phyloP scores from a whole-genome alignment of 208 protist species.

The Acanthamoeba lenticulata region DNA sequence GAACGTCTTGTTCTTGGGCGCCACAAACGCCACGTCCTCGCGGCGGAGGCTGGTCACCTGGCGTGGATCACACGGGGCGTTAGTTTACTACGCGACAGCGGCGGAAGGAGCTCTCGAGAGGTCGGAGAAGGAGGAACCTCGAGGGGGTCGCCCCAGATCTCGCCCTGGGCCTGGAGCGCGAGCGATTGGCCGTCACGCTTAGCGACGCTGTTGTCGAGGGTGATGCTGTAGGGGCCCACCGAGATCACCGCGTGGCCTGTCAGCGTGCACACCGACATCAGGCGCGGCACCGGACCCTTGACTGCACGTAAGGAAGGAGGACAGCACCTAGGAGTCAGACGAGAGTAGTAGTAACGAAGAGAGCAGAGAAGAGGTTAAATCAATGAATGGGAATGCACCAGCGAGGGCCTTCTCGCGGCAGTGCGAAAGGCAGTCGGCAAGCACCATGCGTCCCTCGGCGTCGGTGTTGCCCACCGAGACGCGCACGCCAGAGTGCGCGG shows the following conservation, averaged over 20 bases:
- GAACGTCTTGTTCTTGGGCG: conserved; percentile 38
- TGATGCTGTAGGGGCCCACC: conserved; percentile 47
- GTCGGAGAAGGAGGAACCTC: neutral
- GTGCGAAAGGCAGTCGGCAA: conserved; percentile 69
- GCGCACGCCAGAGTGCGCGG: conserved; percentile 60
- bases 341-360: neutral
- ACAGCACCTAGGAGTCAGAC: too few species aligned
- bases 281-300: neutral
- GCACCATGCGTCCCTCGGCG: conserved; percentile 72
- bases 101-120: too few species aligned
- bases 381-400: neutral
- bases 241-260: conserved; percentile 67
- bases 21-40: conserved; percentile 19
- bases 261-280: conserved; percentile 63
- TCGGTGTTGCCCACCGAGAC: conserved; percentile 73
- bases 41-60: conserved; percentile 26
- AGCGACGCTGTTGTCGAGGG: conserved; percentile 67
- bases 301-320: neutral
- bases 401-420: neutral
- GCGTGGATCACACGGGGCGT: neutral
- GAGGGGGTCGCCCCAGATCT: conserved; percentile 52
- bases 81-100: too few species aligned
- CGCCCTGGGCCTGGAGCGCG: neutral
- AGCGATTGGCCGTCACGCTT: neutral
- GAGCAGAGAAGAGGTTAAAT: neutral